Evolutionary conservation across 352 stramenopile species (phyloP).

Genomic region (Phytophthora citrophthora): DNA sequence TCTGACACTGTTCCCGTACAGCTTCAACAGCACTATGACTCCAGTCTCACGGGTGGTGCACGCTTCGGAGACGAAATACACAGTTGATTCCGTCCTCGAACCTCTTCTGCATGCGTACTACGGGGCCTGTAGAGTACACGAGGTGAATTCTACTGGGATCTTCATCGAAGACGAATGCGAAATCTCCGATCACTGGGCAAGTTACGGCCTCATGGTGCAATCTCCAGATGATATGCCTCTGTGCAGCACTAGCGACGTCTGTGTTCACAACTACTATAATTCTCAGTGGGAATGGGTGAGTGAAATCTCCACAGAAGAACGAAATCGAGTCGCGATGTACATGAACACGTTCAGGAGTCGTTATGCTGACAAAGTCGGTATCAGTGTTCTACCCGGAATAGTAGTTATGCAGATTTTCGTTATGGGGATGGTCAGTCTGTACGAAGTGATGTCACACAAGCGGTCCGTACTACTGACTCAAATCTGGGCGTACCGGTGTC

Average conservation of each 20-base stretch:
- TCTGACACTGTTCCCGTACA: slow-evolving; percentile 33
- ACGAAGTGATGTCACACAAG: slow-evolving; percentile 37
- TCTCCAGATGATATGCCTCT: slow-evolving; percentile 35
- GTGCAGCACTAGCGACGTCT: slow-evolving; percentile 32
- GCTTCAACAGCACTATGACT: slow-evolving; percentile 25
- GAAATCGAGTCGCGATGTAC: slow-evolving; percentile 22
- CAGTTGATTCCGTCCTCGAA: slow-evolving; percentile 9
- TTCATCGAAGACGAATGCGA: slow-evolving; percentile 30
- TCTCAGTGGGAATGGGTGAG: slow-evolving; percentile 31
- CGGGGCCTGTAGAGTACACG: slow-evolving; percentile 23
- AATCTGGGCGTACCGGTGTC: slow-evolving; percentile 3
- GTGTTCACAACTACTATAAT: slow-evolving; percentile 40
- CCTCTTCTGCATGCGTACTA: slow-evolving; percentile 31
- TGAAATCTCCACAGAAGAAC: slow-evolving; percentile 7
- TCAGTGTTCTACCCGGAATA: slow-evolving; percentile 26
- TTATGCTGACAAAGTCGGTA: slow-evolving; percentile 18
- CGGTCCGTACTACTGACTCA: slow-evolving; percentile 33
- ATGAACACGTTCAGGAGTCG: slow-evolving; percentile 28
- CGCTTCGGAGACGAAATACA: slow-evolving; percentile 17
- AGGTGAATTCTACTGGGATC: slow-evolving; percentile 24
- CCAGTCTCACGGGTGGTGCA: slow-evolving; percentile 14
- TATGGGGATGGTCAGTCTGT: slow-evolving; percentile 34
- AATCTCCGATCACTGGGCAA: slow-evolving; percentile 28
- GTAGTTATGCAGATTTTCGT: slow-evolving; percentile 39
- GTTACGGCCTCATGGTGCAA: slow-evolving; percentile 37